Evolutionary conservation across 805 yeast species (phyloP).

Genomic region (Hanseniaspora lachancei): DNA sequence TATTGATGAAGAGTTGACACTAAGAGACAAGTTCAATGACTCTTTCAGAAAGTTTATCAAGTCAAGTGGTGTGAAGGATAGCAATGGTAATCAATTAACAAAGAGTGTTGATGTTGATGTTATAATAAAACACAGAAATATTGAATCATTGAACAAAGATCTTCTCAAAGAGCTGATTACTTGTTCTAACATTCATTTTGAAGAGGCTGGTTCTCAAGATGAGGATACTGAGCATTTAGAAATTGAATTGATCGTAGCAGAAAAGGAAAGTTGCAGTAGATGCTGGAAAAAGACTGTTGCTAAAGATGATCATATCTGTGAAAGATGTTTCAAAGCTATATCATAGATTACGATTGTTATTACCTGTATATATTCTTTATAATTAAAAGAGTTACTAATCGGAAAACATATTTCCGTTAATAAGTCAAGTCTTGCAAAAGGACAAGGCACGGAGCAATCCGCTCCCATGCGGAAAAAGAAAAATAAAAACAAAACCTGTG

Average conservation of each 20-base stretch:
- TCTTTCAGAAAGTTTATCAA: slow-evolving; percentile 11
- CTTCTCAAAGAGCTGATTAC: slow-evolving; percentile 47
- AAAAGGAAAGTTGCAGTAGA: slow-evolving; percentile 64
- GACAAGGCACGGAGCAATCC: too few relatives aligned
- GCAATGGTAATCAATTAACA: slow-evolving; percentile 14
- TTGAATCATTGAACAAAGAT: slow-evolving; percentile 23
- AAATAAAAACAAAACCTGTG: too few relatives aligned
- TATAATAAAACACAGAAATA: slow-evolving; percentile 13
- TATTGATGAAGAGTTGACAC: slow-evolving; percentile 14
- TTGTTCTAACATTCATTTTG: slow-evolving; percentile 45
- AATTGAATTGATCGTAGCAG: slow-evolving; percentile 30
- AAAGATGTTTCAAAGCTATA: not conserved
- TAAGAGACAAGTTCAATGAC: slow-evolving; percentile 18
- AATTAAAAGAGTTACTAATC: too few relatives aligned
- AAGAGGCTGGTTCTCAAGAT: slow-evolving; percentile 16
- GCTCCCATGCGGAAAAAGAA: too few relatives aligned
- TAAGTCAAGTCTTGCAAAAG: too few relatives aligned
- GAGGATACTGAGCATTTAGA: slow-evolving; percentile 18
- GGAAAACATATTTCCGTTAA: too few relatives aligned
- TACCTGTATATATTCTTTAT: not conserved
- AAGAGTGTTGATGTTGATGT: slow-evolving; percentile 26
- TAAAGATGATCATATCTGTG: not conserved
- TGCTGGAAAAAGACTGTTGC: slow-evolving; percentile 52
- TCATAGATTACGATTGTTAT: not conserved
- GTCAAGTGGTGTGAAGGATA: not conserved